Base-by-base conservation (phyloP, 805 yeast genomes). In the Yarrowia sp. region DNA sequence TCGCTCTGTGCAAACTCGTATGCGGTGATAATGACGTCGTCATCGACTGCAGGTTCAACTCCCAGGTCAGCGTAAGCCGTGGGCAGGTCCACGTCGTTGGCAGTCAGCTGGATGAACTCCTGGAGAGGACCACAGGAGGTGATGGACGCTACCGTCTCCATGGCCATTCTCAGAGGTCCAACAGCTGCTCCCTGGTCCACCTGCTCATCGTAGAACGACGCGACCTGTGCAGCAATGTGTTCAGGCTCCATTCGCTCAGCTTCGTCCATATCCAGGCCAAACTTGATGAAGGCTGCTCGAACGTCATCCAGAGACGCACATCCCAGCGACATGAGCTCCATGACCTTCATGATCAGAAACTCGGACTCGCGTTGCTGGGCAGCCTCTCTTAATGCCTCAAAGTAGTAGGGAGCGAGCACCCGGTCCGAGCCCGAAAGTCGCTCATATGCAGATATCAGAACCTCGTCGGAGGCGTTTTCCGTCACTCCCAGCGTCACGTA, bases 11-110 rank as follows among this genome's bases (percentile, higher is more conserved):
- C 96, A 52, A 89, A 81, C 69, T 89, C 87, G 74, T 86, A 90
- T 0, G 96, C 93, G 0, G 96, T 89, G 38, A 87, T 82, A 2
- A 91, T 84, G 53, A 90, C 86, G 71, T 90, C 95, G 74, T 88
- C 91, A 70, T 85, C 89, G 14, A 87, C 85, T 0, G 81, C 77
- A 0, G 82, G 81, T 67, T 82, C 82, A 16, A 86, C 81, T 11
- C 84, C 89, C 41, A 89, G 76, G 0, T 78, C 73, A 0, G 79
- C 77, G 72, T 86, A 88, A 0, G 92, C 90, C 59, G 83, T 83
- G 0, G 73, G 73, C 8, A 81, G 64, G n/a, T 81, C 78, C 67
- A 84, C 73, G 2, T 86, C 86, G 56, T 63, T 49, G 26, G 67
- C 67, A 70, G 87, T 88, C 46, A 83, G 79, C 12, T 78, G 41